A percentile compares a stretch with the other conserved stretches of the same genome.
These are phyloP conservation scores for Colletotrichum lupini DNA, from an alignment of 2,329 filamentous ascomycete genomes.

Conservation along the genomic window DNA sequence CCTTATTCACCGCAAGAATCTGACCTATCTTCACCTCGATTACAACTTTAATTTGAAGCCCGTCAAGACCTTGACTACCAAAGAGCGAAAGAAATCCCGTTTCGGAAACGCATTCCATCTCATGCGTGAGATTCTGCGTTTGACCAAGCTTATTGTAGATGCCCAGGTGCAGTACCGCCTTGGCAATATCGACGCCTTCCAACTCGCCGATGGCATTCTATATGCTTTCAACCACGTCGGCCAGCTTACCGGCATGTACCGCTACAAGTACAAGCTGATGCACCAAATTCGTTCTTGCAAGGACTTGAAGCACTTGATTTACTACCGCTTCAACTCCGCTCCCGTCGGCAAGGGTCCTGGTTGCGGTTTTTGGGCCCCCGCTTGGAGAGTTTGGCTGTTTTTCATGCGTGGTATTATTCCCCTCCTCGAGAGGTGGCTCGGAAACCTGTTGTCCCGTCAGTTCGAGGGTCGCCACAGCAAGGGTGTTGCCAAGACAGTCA, in stretches of 20 bases:
- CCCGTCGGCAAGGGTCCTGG: conserved; percentile 97
- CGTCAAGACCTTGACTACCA: conserved; percentile 97
- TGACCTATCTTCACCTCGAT: conserved; percentile 97
- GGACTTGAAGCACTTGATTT: conserved; percentile 98
- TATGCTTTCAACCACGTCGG: conserved; percentile 99
- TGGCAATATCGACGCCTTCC: conserved; percentile 98
- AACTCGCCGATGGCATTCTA: conserved; percentile 97
- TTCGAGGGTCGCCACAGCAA: conserved; percentile 99
- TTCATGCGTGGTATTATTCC: conserved; percentile 99
- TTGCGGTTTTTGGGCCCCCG: conserved; percentile 98
- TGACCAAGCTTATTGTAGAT: conserved; percentile 98
- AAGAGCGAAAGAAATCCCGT: conserved; percentile 98
- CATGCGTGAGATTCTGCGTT: conserved; percentile 95
- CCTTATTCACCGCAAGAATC: conserved; percentile 96
- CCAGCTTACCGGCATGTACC: conserved; percentile 98
- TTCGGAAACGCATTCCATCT: conserved; percentile 99
- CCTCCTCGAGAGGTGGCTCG: conserved; percentile 94
- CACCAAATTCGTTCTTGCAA: conserved; percentile 99
- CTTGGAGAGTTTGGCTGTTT: conserved; percentile 99
- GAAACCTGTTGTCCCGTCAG: conserved; percentile 94
- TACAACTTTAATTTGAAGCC: conserved; percentile 99
- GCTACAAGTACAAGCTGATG: conserved; percentile 99
- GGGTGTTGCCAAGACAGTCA: conserved; percentile 98
- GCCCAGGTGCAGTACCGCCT: conserved; percentile 97
- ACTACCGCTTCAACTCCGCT: conserved; percentile 98